phyloP scores from a whole-genome alignment of 768 basidiomycete genomes.

The Boletus rubescentipes region DNA sequence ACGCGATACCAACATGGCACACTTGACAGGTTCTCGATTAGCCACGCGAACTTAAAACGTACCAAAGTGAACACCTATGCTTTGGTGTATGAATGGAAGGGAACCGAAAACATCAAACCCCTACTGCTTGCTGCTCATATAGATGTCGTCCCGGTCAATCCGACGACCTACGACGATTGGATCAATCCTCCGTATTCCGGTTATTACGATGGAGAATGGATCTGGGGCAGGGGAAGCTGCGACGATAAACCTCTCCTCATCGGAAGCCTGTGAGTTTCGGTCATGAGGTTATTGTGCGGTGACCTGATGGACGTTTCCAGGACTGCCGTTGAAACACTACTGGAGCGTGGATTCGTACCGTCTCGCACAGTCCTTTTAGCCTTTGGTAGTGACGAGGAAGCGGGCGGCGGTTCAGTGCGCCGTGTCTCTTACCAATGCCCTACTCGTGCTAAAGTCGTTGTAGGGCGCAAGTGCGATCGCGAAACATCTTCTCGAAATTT shows the following conservation, averaged over 20 bases:
- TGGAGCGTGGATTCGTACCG: slow-evolving; percentile 31
- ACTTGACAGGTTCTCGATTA: slow-evolving; percentile 17
- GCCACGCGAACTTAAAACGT: slow-evolving; percentile 48
- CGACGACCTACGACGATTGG: slow-evolving; percentile 46
- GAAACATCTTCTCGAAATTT: slow-evolving; percentile 38
- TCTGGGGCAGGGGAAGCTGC: slow-evolving; percentile 48
- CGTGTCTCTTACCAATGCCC: neutral
- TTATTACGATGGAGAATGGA: slow-evolving; percentile 41
- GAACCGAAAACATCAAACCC: slow-evolving; percentile 54
- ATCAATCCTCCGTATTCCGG: slow-evolving; percentile 51
- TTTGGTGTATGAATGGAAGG: slow-evolving; percentile 61
- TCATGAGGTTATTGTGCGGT: neutral
- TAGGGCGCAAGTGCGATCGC: slow-evolving; percentile 47
- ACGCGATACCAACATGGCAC: neutral
- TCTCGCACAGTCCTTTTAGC: slow-evolving; percentile 34
- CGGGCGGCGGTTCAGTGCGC: slow-evolving; percentile 38
- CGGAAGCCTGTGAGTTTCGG: slow-evolving; percentile 31
- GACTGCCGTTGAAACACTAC: slow-evolving; percentile 26
- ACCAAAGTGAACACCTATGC: slow-evolving; percentile 62
- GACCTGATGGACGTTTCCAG: slow-evolving; percentile 10
- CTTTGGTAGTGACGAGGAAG: slow-evolving; percentile 49
- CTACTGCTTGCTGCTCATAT: slow-evolving; percentile 49
- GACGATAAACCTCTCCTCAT: slow-evolving; percentile 45
- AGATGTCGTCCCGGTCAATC: slow-evolving; percentile 54
- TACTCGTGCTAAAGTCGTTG: neutral